Conservation (phyloP, 1,284 basidiomycete species). For the Ganoderma boninense region DNA sequence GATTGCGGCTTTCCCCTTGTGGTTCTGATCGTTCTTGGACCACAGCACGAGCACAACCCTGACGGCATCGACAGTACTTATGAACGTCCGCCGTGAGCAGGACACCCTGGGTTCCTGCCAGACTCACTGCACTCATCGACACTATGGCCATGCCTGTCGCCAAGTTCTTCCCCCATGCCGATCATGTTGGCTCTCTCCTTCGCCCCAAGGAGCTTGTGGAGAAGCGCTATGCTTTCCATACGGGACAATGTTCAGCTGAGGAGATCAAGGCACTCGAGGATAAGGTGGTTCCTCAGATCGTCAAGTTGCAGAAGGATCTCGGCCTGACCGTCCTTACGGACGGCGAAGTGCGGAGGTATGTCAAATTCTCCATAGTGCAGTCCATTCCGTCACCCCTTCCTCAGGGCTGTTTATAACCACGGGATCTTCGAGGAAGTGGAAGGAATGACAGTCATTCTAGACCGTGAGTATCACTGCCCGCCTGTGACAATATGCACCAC, state of each 20-base stretch:
- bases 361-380: background rate
- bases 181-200: slow-evolving; percentile 56
- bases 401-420: slow-evolving; percentile 61
- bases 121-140: background rate
- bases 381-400: background rate
- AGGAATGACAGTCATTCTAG: slow-evolving; percentile 63
- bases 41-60: background rate
- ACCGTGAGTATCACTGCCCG: slow-evolving; percentile 49
- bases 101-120: background rate
- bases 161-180: slow-evolving; percentile 46
- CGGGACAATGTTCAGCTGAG: slow-evolving; percentile 45
- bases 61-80: background rate
- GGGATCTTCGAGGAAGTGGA: slow-evolving; percentile 68
- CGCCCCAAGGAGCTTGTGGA: slow-evolving; percentile 51
- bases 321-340: slow-evolving; percentile 57
- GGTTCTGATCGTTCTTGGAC: background rate
- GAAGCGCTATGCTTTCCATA: slow-evolving; percentile 46
- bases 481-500: slow-evolving; percentile 7
- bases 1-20: background rate
- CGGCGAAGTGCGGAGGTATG: slow-evolving; percentile 51
- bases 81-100: background rate
- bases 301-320: slow-evolving; percentile 49
- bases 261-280: slow-evolving; percentile 51
- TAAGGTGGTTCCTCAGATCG: slow-evolving; percentile 41
- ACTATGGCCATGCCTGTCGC: slow-evolving; percentile 22